phyloP scores from a whole-genome alignment of 2,329 filamentous ascomycete genomes.

The Pseudogymnoascus sp. region DNA sequence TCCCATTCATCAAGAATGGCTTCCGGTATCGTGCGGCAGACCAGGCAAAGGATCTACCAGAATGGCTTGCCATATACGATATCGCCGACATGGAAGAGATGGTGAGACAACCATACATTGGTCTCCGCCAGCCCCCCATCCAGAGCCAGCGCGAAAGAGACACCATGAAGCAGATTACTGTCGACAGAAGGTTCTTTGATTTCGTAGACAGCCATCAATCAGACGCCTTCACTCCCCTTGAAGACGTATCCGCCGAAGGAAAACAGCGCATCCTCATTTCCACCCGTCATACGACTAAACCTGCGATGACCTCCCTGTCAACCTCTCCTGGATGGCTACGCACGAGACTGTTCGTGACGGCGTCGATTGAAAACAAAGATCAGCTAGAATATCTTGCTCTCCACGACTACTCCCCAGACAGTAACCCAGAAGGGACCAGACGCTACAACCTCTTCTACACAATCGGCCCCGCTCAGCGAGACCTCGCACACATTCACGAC shows the following conservation, averaged over 20 bases:
- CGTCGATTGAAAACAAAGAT: constrained; percentile 50
- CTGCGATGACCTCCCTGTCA: constrained; percentile 66
- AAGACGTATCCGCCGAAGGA: constrained; percentile 50
- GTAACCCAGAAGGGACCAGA: constrained; percentile 56
- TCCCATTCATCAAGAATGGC: constrained; percentile 68
- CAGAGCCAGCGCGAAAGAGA: constrained; percentile 52
- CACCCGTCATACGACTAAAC: constrained; percentile 51
- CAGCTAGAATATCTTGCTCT: constrained; percentile 54
- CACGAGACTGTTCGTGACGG: constrained; percentile 61
- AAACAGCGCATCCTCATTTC: constrained; percentile 54
- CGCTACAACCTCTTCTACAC: constrained; percentile 69
- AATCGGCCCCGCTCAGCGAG: constrained; percentile 66
- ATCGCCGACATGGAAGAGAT: constrained; percentile 66
- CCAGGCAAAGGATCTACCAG: constrained; percentile 42
- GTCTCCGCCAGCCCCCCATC: constrained; percentile 48
- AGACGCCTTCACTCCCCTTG: constrained; percentile 49
- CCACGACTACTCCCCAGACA: constrained; percentile 62
- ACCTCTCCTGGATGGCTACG: constrained; percentile 74
- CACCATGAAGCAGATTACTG: constrained; percentile 56
- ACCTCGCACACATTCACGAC: constrained; percentile 50
- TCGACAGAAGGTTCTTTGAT: constrained; percentile 65
- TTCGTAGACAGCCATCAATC: constrained; percentile 48
- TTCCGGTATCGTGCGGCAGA: constrained; percentile 70
- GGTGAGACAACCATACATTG: constrained; percentile 60
- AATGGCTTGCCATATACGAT: constrained; percentile 76